phyloP scores from a whole-genome alignment of 257 asterid genomes.

The Eucommia ulmoides region DNA sequence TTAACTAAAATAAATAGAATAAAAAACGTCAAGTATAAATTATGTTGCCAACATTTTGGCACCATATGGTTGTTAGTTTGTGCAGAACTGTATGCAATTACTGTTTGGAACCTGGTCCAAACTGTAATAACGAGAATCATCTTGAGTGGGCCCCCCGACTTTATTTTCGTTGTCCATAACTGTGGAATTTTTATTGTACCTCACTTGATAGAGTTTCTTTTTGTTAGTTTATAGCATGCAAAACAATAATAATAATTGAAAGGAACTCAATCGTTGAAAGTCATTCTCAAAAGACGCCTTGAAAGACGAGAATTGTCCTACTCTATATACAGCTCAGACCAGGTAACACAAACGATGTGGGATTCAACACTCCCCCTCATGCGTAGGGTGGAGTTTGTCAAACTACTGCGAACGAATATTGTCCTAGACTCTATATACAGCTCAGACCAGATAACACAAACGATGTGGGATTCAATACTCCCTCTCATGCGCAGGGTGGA shows the following conservation, averaged over 20 bases:
- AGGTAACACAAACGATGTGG: no score
- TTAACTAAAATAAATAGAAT: not conserved
- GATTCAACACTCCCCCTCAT: no score
- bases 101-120: slow-evolving; percentile 13
- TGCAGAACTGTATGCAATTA: slow-evolving; percentile 9
- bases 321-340: not conserved
- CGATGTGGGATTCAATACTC: no score
- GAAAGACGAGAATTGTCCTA: slow-evolving; percentile 1
- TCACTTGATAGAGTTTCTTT: slow-evolving; percentile 2
- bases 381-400: no score
- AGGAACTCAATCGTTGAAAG: slow-evolving; percentile 16
- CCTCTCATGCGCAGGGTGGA: no score
- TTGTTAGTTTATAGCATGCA: not conserved
- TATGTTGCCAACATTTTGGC: slow-evolving; percentile 4
- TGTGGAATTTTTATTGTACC: slow-evolving; percentile 26
- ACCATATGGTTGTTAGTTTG: slow-evolving; percentile 14
- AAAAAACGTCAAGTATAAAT: not conserved
- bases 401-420: no score
- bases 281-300: slow-evolving; percentile 7
- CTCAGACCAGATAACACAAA: no score
- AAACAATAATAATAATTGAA: slow-evolving; percentile 16
- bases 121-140: slow-evolving; percentile 28
- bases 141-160: slow-evolving; percentile 33
- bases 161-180: slow-evolving; percentile 16
- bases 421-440: no score